Evolutionary conservation across 352 stramenopile species (phyloP).

Genomic region (Chrysophaeum taylorii): DNA sequence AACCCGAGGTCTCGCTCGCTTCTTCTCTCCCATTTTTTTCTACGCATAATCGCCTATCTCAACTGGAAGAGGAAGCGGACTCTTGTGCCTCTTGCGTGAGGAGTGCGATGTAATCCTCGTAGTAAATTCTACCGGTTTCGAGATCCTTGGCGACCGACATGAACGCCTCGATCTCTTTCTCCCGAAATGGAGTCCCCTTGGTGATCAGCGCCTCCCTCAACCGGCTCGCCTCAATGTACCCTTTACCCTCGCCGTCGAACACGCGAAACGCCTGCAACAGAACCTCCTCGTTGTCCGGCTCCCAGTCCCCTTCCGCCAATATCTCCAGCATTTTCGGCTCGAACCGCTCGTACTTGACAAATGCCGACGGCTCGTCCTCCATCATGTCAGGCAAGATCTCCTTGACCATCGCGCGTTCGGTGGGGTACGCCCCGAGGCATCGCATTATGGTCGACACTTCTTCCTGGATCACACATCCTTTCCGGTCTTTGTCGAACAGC

Average conservation of each 20-base stretch:
- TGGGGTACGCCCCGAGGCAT: conserved; percentile 72
- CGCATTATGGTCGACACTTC: conserved; percentile 78
- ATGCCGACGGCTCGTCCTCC: conserved; percentile 71
- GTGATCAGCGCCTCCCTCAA: conserved; percentile 71
- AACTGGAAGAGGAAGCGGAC: background rate
- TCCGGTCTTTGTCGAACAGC: conserved; percentile 81
- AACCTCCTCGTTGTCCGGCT: conserved; percentile 68
- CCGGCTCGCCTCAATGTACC: conserved; percentile 71
- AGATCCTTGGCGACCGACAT: conserved; percentile 62
- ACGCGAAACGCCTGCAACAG: conserved; percentile 59
- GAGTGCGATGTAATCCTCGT: conserved; percentile 75
- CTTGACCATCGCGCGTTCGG: conserved; percentile 75
- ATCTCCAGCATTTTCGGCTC: conserved; percentile 84
- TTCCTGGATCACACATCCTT: conserved; percentile 71
- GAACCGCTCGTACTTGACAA: conserved; percentile 73
- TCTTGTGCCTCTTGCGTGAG: conserved; percentile 43
- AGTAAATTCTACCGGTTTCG: conserved; percentile 72
- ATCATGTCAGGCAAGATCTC: conserved; percentile 70
- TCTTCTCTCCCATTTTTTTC: no score
- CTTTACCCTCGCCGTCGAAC: conserved; percentile 33
- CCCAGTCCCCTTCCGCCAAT: conserved; percentile 68
- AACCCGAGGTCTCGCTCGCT: no score
- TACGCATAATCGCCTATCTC: background rate
- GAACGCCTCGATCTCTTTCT: conserved; percentile 78
- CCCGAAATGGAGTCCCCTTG: conserved; percentile 71